Evolutionary conservation across 768 basidiomycete species (phyloP).

Genomic region (Mycena amicta): DNA sequence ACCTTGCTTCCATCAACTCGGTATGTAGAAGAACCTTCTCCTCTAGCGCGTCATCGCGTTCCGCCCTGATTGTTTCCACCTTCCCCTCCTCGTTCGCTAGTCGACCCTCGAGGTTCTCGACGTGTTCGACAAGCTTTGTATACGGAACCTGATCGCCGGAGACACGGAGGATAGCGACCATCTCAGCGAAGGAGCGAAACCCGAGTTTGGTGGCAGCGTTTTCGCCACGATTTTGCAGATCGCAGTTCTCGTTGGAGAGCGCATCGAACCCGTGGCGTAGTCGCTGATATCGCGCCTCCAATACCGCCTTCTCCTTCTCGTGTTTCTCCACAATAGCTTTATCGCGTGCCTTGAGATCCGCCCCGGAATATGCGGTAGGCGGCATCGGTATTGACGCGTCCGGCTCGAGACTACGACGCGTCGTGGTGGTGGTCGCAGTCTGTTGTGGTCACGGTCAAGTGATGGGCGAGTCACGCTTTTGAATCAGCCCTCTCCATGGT

Average conservation of each 20-base stretch:
- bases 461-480: background rate
- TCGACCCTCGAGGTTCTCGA: slow-evolving; percentile 36
- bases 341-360: slow-evolving; percentile 39
- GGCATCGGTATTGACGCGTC: too few species aligned
- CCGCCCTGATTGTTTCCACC: slow-evolving; percentile 27
- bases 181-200: slow-evolving; percentile 45
- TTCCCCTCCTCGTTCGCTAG: slow-evolving; percentile 13
- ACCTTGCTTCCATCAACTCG: slow-evolving; percentile 13
- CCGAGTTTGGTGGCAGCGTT: slow-evolving; percentile 47
- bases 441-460: background rate
- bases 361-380: slow-evolving; percentile 31
- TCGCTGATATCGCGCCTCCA: slow-evolving; percentile 35
- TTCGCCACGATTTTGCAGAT: slow-evolving; percentile 37
- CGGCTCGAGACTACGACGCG: background rate
- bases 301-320: slow-evolving; percentile 31
- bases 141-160: slow-evolving; percentile 37
- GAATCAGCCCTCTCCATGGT: slow-evolving; percentile 32
- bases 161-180: slow-evolving; percentile 42
- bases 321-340: slow-evolving; percentile 38
- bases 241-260: slow-evolving; percentile 40
- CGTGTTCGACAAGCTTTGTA: slow-evolving; percentile 37
- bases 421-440: background rate
- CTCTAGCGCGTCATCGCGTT: slow-evolving; percentile 26
- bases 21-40: background rate
- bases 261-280: slow-evolving; percentile 38